Percentiles rank a stretch among this genome's conserved stretches.
phyloP scores from a whole-genome alignment of 2,329 filamentous ascomycete species.

The Penicillium psychrosexuale region DNA sequence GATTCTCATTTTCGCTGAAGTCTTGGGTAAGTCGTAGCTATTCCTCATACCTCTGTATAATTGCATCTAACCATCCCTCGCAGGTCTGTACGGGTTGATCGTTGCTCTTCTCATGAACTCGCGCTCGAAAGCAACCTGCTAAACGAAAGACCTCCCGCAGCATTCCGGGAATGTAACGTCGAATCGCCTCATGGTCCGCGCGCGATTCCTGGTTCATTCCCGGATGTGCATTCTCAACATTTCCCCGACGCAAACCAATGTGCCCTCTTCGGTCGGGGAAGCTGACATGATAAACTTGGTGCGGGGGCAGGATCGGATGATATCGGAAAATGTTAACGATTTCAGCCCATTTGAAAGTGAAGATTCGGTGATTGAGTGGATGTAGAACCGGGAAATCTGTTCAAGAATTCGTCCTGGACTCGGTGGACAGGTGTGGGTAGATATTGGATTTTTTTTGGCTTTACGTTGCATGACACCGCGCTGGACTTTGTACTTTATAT shows the following conservation, averaged over 20 bases:
- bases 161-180: constrained; percentile 9
- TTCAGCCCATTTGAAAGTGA: constrained; percentile 14
- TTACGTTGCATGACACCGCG: constrained; percentile 28
- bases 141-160: constrained; percentile 29
- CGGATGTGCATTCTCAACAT: constrained; percentile 6
- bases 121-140: constrained; percentile 68
- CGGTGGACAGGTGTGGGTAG: constrained; percentile 24
- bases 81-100: constrained; percentile 98
- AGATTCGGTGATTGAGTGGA: constrained; percentile 17
- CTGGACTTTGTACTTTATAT: constrained; percentile 29
- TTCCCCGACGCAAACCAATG: constrained; percentile 4
- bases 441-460: constrained; percentile 23
- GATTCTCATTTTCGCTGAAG: constrained; percentile 99
- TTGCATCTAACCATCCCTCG: constrained; percentile 18
- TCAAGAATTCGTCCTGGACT: constrained; percentile 9
- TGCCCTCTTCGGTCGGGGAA: constrained; percentile 1
- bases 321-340: constrained; percentile 20
- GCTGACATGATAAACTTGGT: constrained; percentile 10
- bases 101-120: constrained; percentile 99
- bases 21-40: constrained; percentile 67
- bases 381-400: constrained; percentile 19
- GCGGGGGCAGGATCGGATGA: constrained; percentile 15
- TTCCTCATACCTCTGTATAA: constrained; percentile 15
- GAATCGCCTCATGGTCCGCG: constrained; percentile 11
- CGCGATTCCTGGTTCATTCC: constrained; percentile 6